Conservation (phyloP, 1,284 basidiomycete species). For the Calocybe gambosa region DNA sequence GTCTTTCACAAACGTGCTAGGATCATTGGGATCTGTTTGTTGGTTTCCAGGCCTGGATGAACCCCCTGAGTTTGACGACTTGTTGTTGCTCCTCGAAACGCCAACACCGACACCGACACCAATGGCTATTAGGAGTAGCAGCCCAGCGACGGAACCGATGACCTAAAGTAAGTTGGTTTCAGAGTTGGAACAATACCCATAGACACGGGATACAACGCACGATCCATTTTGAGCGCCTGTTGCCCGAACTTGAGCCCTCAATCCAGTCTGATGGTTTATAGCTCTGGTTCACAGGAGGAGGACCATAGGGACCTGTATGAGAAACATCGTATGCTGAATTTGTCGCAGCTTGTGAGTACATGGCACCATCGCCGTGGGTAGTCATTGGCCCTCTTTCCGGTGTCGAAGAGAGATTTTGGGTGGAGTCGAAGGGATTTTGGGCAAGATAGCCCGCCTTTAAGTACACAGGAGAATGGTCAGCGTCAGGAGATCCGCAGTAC, state of each 20-base stretch:
- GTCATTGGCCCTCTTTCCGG: conserved; percentile 6
- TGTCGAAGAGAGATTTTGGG: conserved; percentile 13
- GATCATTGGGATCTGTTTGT: conserved; percentile 41
- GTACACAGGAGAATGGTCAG: not conserved
- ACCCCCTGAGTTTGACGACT: conserved; percentile 5
- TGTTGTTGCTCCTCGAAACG: conserved; percentile 36
- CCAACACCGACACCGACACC: conserved; percentile 50
- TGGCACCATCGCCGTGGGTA: conserved; percentile 11
- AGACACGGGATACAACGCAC: conserved; percentile 8
- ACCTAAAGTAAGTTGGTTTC: conserved; percentile 32
- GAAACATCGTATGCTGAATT: conserved; percentile 14
- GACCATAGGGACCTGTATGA: conserved; percentile 4
- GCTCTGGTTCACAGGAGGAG: conserved; percentile 7
- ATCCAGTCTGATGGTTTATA: conserved; percentile 17
- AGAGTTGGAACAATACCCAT: not conserved
- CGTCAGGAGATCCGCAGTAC: not conserved
- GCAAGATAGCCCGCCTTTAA: conserved; percentile 3
- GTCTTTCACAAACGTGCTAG: conserved; percentile 61
- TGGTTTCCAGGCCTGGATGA: too few relatives aligned
- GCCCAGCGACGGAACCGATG: conserved; percentile 35
- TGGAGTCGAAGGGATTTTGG: conserved; percentile 17
- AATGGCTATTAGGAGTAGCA: conserved; percentile 40
- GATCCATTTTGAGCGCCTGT: conserved; percentile 18
- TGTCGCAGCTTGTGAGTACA: conserved; percentile 17
- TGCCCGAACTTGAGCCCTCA: conserved; percentile 10